Evolutionary conservation across 352 stramenopile genomes (phyloP), one percentile per base, ranked within the genome.

Genomic region (Phytophthora litchii): DNA sequence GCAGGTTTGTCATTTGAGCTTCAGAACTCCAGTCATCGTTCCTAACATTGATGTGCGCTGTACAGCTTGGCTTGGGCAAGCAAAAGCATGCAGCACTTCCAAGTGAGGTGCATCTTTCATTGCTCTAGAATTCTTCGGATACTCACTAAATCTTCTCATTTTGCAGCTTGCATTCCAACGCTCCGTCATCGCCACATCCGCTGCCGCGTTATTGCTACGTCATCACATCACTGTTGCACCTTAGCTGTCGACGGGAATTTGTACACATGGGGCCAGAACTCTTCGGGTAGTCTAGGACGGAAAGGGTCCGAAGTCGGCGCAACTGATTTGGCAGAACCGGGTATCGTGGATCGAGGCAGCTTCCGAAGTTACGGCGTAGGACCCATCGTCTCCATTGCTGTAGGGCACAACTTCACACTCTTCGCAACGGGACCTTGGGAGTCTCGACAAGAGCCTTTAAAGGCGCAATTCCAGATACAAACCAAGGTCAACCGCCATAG

Each of bases 181-280:
- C 63, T 92, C 27, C 66, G 77, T 13, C 65, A 84, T 23, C 78
- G 78, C 23, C 74, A 70, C 36, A 45, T 89, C 5, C 76, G 70
- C 10, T 91, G 83, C 31, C 49, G 61, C 4, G 44, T 68, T 9
- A 74, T 92, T 25, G 64, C 71, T 0, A 76, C 66, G 4, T 87
- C 80, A 1, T 88, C 83, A 10, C 69, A 83, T 41, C 83, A 92
- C 55, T 78, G 68, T 23, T 77, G 74, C 10, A 77, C 79, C 7
- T 62, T 92, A 17, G 80, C 64, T 2, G 54, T 60, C 0, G 80
- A 91, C 23, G 81, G 81, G 1, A 70, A 77, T n/a, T 55, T 92
- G 20, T 91, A 88, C 60, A 88, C 81, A 0, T 92, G 83, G 83
- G 83, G 83, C 0, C 75, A 80, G 23, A 91, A 89, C 37, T 23